Evolutionary conservation across 2,329 filamentous ascomycete species (phyloP), one percentile per base, ranked within the genome.

Genomic region (Bimuria novae-zelandiae): DNA sequence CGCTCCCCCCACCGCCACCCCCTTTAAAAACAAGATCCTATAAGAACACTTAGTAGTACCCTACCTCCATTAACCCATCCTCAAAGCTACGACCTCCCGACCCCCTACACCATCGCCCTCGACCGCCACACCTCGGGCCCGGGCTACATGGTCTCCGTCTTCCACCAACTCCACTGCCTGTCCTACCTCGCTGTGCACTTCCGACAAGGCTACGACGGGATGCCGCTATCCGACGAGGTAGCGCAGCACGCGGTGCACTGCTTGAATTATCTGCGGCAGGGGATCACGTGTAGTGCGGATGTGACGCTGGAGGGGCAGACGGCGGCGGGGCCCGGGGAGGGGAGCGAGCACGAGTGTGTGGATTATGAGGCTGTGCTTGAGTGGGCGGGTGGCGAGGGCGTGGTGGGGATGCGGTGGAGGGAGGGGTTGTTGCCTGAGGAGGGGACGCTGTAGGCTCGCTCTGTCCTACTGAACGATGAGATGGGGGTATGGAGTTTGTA

Each of bases 161-260:
- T 67, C 55, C 64, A 67, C 57, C 59, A 65, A 44, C 53, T 67
- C 4, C 62, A 67, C 55, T 67, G 62, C 42, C 46, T 67, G n/a
- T 63, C 61, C 2, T 64, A 65, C 32, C 57, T 64, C 12, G 59
- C 54, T 2, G 54, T 56, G 30, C 59, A 62, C 36, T 65, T 61
- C 51, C 59, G 64, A 42, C 55, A 56, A 25, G 61, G 61, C n/a
- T 65, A 62, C 30, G 61, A 56, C 22, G 58, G 58, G 4, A 32
- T 59, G 2, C 32, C 54, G 17, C 33, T 64, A 16, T 42, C 47
- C 1, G 49, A 62, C n/a, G 55, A 66, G 40, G 53, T 66, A 2
- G 59, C 58, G 11, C 60, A 66, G 43, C 62, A 66, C 43, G 55
- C 56, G 2, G 61, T 57, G 22, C 64, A 69, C 33, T 69, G 65